Base-by-base conservation (phyloP, 805 yeast genomes). In the Starmerella cellae region DNA sequence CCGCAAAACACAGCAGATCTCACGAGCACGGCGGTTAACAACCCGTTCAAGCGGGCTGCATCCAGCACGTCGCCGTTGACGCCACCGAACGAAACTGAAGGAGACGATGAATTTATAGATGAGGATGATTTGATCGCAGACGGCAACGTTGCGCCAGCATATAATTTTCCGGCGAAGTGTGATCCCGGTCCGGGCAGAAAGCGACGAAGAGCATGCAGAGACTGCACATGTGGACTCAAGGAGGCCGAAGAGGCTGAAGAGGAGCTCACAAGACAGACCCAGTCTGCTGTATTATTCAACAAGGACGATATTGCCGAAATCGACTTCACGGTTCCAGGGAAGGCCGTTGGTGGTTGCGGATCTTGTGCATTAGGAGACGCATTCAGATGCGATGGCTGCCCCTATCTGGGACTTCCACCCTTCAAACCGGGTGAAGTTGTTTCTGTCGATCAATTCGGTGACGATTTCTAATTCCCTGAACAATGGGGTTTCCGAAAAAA, bases 311-410 rank as follows among this genome's bases (percentile, higher is more conserved):
- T 85, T 55, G 73, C 93, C 3, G 98, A 88, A 59, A 75, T 88
- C 43, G 97, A 88, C 59, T 88, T 88, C 65, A 88, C 98, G 0
- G 76, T 87, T n/a, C 84, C 87, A 50, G 97, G 97, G 32, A 88
- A 88, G 56, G 80, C 94, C 11, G 65, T 62, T 3, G 96, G 96
- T 27, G 95, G 96, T 3, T 91, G 99, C 66, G 95, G 95, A 21
- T 82, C 94, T 10, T 91, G 99, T 65, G 78, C 97, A 0, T 70
- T 91, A 38, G 99, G 99, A 35, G 99, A 91, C 61, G 98, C 98
- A 0, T 91, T 91, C 66, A 70, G 99, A 57, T 91, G 99, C 61
- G 94, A 87, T 53, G 96, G 97, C 2, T 91, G 99, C 64, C 99
- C 99, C 31, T 91, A 79, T 63, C 66, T 91, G 52, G 99, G 99